These are phyloP conservation scores for Sicyos baderoa DNA, from an alignment of 306 rosid genomes.

Conservation along the genomic window DNA sequence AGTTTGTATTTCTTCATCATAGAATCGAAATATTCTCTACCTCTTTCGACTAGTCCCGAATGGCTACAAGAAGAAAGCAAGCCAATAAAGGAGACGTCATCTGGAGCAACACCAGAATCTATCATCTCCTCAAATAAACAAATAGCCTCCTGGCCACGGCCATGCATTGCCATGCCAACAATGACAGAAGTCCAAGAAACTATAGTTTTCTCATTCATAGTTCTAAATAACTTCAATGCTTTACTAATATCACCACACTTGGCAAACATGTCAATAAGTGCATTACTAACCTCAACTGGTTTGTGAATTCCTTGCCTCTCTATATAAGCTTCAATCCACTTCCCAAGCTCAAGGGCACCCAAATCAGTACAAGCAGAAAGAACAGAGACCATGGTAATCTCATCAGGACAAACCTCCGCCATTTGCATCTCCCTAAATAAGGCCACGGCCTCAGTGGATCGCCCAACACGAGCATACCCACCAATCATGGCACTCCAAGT, in stretches of 20 bases:
- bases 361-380: slow-evolving; percentile 73
- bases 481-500: slow-evolving; percentile 94
- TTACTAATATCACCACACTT: slow-evolving; percentile 78
- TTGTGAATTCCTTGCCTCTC: slow-evolving; percentile 43
- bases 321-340: slow-evolving; percentile 75
- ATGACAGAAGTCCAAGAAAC: slow-evolving; percentile 91
- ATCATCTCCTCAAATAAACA: slow-evolving; percentile 67
- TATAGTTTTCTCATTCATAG: slow-evolving; percentile 47
- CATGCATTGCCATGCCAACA: slow-evolving; percentile 83
- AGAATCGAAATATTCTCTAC: slow-evolving; percentile 44
- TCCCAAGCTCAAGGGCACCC: slow-evolving; percentile 88
- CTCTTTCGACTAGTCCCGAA: slow-evolving; percentile 62
- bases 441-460: slow-evolving; percentile 40
- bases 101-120: slow-evolving; percentile 49
- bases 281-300: slow-evolving; percentile 66
- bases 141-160: slow-evolving; percentile 63
- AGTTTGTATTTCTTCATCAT: slow-evolving; percentile 43
- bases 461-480: slow-evolving; percentile 58
- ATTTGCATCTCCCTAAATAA: slow-evolving; percentile 81
- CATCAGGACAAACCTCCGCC: slow-evolving; percentile 57
- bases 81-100: slow-evolving; percentile 67
- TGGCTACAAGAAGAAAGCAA: slow-evolving; percentile 91
- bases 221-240: slow-evolving; percentile 52
- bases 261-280: slow-evolving; percentile 80
- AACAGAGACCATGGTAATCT: slow-evolving; percentile 70